A percentile compares a stretch with the other conserved stretches of the same genome.
phyloP scores from a whole-genome alignment of 2,329 filamentous ascomycete species.

The Colletotrichum destructivum region DNA sequence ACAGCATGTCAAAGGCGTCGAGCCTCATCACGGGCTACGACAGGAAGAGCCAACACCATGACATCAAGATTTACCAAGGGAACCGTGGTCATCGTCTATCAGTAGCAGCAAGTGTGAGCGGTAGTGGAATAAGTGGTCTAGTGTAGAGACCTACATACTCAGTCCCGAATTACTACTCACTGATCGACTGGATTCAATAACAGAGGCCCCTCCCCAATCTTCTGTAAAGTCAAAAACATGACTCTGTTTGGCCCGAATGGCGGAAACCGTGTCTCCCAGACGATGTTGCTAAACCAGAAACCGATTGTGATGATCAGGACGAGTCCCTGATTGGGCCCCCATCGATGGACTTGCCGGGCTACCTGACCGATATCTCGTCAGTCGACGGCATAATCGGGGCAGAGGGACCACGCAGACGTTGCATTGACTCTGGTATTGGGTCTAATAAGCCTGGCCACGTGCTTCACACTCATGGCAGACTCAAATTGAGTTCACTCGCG shows the following conservation, averaged over 20 bases:
- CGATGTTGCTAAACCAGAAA: neutral
- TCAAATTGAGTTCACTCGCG: constrained; percentile 17
- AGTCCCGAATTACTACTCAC: neutral
- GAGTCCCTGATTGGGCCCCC: neutral
- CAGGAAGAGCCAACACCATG: too few species aligned
- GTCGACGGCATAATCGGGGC: neutral
- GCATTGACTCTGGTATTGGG: constrained; percentile 11
- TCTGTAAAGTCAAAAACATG: neutral
- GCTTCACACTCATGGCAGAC: neutral
- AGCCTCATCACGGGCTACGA: too few species aligned
- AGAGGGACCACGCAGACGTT: neutral
- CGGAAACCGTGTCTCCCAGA: neutral
- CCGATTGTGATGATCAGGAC: neutral
- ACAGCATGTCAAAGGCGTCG: too few species aligned
- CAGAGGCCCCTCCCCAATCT: neutral
- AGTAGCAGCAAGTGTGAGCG: neutral
- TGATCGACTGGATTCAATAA: neutral
- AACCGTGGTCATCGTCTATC: too few species aligned
- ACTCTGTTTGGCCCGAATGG: neutral
- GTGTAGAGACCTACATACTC: neutral
- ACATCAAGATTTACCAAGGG: too few species aligned
- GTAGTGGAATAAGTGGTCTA: neutral
- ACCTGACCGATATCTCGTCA: neutral
- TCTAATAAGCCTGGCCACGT: neutral
- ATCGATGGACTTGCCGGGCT: neutral